These are phyloP conservation scores for Martensiomyces pterosporus DNA, from an alignment of 192 early-diverging fungal genomes.

Conservation along the genomic window DNA sequence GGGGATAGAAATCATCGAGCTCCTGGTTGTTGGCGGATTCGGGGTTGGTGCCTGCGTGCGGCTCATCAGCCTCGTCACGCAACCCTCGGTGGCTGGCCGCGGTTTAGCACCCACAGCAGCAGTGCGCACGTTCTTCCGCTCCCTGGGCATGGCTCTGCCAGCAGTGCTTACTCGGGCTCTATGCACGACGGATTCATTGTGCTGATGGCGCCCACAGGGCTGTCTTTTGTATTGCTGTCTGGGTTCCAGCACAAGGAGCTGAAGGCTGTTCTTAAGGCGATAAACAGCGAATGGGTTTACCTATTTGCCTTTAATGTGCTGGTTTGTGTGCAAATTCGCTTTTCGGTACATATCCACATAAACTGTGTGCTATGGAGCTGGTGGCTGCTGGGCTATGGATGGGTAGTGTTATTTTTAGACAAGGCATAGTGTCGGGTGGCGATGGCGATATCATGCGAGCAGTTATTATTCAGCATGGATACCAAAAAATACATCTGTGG, in stretches of 20 bases:
- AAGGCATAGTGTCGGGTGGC: too few species aligned
- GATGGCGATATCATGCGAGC: too few species aligned
- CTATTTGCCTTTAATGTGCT: too few species aligned
- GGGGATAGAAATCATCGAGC: constrained; percentile 62
- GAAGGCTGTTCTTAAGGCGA: constrained; percentile 7
- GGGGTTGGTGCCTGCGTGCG: constrained; percentile 75
- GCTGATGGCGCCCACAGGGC: constrained; percentile 19
- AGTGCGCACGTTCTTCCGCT: constrained; percentile 59
- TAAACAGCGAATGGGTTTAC: not conserved
- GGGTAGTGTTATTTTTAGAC: too few species aligned
- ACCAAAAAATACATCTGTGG: too few species aligned
- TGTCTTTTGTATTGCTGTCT: constrained; percentile 19
- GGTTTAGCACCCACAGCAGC: constrained; percentile 67
- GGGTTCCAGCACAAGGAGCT: constrained; percentile 37
- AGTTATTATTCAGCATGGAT: too few species aligned
- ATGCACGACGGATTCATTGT: constrained; percentile 24
- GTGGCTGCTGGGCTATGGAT: too few species aligned
- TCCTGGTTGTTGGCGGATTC: constrained; percentile 62
- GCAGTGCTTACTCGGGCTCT: constrained; percentile 29
- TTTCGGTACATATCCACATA: constrained; percentile 1
- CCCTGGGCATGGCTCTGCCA: constrained; percentile 55
- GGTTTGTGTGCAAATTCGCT: too few species aligned
- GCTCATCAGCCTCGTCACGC: constrained; percentile 62
- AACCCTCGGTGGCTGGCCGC: constrained; percentile 55
- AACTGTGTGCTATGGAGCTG: not conserved